These are phyloP conservation scores for Thermomyces lanuginosus DNA, from an alignment of 2,329 filamentous ascomycete species.

Conservation along the genomic window DNA sequence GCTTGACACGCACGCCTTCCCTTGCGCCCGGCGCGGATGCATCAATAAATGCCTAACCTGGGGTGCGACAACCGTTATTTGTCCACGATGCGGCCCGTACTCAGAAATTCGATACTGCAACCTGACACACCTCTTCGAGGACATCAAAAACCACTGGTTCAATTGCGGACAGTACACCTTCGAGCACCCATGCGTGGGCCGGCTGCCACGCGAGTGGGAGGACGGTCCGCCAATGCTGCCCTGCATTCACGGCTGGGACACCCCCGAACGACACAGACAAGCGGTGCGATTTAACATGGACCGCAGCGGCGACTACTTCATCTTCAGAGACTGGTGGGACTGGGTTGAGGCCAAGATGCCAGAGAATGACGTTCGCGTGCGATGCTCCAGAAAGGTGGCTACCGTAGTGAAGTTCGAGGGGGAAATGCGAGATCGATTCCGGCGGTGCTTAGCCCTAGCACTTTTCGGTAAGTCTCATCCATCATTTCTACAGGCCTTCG, in stretches of 20 bases:
- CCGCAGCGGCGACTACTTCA: slow-evolving; percentile 18
- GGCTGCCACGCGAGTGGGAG: slow-evolving; percentile 10
- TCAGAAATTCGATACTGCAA: slow-evolving; percentile 24
- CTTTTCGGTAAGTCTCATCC: slow-evolving; percentile 13
- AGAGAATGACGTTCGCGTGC: slow-evolving; percentile 4
- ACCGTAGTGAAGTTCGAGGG: slow-evolving; percentile 11
- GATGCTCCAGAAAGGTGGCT: slow-evolving; percentile 13
- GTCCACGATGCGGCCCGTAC: slow-evolving; percentile 24
- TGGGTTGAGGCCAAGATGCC: slow-evolving; percentile 6
- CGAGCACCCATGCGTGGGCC: slow-evolving; percentile 8
- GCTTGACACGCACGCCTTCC: slow-evolving; percentile 36
- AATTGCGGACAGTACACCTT: slow-evolving; percentile 12
- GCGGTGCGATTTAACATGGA: slow-evolving; percentile 16
- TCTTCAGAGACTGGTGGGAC: slow-evolving; percentile 17
- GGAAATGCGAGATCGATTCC: slow-evolving; percentile 21
- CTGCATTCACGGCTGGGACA: slow-evolving; percentile 14
- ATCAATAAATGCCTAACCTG: slow-evolving; percentile 18
- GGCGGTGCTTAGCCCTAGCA: slow-evolving; percentile 17
- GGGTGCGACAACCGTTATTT: slow-evolving; percentile 20
- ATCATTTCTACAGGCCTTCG: not conserved
- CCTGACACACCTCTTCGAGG: slow-evolving; percentile 19
- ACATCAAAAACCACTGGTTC: slow-evolving; percentile 22
- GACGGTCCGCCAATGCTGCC: slow-evolving; percentile 14
- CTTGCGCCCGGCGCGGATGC: slow-evolving; percentile 16
- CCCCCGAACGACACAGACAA: slow-evolving; percentile 22